Percentiles rank a stretch among this genome's conserved stretches.
These are phyloP conservation scores for Tuctoria greenei DNA, from an alignment of 176 grass and related monocot species.

Conservation along the genomic window DNA sequence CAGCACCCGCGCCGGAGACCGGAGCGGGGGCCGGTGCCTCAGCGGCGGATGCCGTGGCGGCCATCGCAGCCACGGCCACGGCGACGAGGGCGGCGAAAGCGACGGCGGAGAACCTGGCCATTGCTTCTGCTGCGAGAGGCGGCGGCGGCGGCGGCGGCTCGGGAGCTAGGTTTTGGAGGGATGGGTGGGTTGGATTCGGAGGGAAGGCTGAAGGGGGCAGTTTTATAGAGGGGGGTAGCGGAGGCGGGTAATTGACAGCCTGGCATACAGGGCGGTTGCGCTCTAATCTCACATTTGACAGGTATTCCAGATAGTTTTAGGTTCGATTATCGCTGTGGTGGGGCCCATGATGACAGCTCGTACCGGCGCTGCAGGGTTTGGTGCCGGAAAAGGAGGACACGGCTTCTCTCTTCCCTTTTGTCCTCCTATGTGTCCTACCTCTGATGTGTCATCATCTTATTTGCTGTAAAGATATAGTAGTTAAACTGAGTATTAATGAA, in stretches of 20 bases:
- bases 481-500: too few relatives aligned
- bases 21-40: conserved; percentile 46
- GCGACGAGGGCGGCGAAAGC: background rate
- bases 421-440: too few relatives aligned
- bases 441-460: too few relatives aligned
- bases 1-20: conserved; percentile 14
- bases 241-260: conserved; percentile 27
- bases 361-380: background rate
- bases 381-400: conserved; percentile 1
- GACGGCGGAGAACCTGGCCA: conserved; percentile 42
- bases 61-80: conserved; percentile 17
- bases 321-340: background rate
- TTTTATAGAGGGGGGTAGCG: conserved; percentile 16
- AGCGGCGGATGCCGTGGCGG: conserved; percentile 27
- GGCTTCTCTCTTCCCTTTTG: too few relatives aligned
- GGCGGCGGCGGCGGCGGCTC: background rate
- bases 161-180: conserved; percentile 17
- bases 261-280: background rate
- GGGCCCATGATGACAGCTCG: conserved; percentile 1
- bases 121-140: background rate
- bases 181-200: background rate
- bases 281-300: background rate
- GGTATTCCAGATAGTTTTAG: background rate
- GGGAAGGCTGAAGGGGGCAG: background rate
- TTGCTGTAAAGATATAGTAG: too few relatives aligned